phyloP scores from a whole-genome alignment of 1,284 basidiomycete species.

The Ustilago sp. region DNA sequence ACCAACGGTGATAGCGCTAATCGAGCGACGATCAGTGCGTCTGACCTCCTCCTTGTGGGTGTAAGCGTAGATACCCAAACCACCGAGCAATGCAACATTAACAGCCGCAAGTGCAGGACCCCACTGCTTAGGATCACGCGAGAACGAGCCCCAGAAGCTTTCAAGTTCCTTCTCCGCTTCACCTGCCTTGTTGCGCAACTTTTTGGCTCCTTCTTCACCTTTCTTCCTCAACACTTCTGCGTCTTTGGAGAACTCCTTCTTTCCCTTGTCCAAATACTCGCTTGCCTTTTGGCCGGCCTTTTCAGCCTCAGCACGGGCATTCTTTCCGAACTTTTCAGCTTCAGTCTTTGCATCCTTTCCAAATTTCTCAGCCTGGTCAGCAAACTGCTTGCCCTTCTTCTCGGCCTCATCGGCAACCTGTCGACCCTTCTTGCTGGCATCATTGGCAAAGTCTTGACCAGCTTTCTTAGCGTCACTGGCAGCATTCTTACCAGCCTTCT shows the following conservation, averaged over 20 bases:
- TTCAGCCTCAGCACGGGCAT: constrained; percentile 38
- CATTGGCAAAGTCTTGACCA: constrained; percentile 20
- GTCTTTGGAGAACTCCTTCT: constrained; percentile 50
- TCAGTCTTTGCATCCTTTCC: constrained; percentile 26
- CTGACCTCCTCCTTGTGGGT: constrained; percentile 59
- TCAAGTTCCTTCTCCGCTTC: constrained; percentile 62
- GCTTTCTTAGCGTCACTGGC: constrained; percentile 35
- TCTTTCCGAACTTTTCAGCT: constrained; percentile 46
- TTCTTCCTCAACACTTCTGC: constrained; percentile 44
- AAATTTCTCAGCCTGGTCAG: constrained; percentile 48
- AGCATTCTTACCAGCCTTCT: constrained; percentile 20
- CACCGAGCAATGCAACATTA: constrained; percentile 64
- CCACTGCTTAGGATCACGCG: constrained; percentile 65
- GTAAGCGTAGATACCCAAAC: constrained; percentile 66
- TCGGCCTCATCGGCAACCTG: constrained; percentile 30
- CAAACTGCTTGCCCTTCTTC: constrained; percentile 32
- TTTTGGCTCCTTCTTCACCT: constrained; percentile 57
- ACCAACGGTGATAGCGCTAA: constrained; percentile 61
- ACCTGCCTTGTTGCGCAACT: constrained; percentile 46
- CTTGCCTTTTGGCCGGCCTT: constrained; percentile 50
- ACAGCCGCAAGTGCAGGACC: constrained; percentile 62
- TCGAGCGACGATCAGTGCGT: constrained; percentile 57
- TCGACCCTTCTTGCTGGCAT: constrained; percentile 34
- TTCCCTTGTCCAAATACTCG: constrained; percentile 45
- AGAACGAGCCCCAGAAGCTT: constrained; percentile 59